Percentiles rank a stretch among this genome's conserved stretches.
Conservation (phyloP, 176 grass and related monocot species). For the Aegilops longissima region DNA sequence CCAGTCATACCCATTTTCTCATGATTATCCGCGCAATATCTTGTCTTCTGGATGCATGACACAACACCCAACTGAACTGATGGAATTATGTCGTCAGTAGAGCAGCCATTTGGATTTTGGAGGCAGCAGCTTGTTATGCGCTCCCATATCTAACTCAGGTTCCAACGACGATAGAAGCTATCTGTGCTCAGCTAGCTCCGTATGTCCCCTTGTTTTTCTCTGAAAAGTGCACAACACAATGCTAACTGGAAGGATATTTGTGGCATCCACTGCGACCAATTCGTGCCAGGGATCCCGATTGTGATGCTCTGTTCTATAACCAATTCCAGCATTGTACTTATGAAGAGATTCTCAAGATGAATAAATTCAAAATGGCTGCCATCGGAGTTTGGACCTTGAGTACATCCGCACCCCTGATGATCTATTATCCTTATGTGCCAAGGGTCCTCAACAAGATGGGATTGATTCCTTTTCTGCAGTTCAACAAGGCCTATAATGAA, state of each 20-base stretch:
- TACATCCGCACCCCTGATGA: too few species aligned
- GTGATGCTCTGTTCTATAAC: too few species aligned
- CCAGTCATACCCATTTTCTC: background rate
- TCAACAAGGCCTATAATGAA: too few species aligned
- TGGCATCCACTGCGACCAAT: constrained; percentile 23
- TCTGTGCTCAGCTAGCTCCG: background rate
- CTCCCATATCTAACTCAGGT: constrained; percentile 28
- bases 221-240: constrained; percentile 14
- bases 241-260: constrained; percentile 15
- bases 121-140: background rate
- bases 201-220: background rate
- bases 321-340: too few species aligned
- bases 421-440: too few species aligned
- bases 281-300: background rate
- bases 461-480: too few species aligned
- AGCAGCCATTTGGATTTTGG: constrained; percentile 10
- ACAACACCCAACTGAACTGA: background rate
- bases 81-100: background rate
- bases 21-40: constrained; percentile 7
- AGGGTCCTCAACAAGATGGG: too few species aligned
- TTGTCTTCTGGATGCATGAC: constrained; percentile 28
- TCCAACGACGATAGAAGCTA: constrained; percentile 3
- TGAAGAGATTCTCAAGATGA: too few species aligned
- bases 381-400: too few species aligned
- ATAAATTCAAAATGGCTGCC: too few species aligned